These are phyloP conservation scores for Polyplosphaeria fusca DNA, from an alignment of 495 filamentous ascomycete species.

Conservation along the genomic window DNA sequence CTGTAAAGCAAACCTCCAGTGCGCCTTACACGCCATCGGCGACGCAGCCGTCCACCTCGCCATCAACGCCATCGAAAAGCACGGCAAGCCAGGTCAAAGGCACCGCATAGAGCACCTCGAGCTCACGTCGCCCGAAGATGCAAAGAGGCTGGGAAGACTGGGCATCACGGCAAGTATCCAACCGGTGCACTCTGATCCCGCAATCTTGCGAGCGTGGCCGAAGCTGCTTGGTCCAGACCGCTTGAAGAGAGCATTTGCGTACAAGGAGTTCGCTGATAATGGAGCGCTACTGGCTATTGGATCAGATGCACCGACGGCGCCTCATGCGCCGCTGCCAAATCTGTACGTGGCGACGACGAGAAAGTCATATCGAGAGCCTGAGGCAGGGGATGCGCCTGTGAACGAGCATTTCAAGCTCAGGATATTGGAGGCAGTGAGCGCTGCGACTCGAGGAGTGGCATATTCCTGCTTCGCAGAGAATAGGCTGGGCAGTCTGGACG, in stretches of 20 bases:
- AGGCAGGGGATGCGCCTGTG: constrained; percentile 43
- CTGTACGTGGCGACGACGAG: constrained; percentile 61
- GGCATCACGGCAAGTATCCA: constrained; percentile 64
- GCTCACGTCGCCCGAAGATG: constrained; percentile 53
- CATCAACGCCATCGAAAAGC: constrained; percentile 52
- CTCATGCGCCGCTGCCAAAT: constrained; percentile 54
- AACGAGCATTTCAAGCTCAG: constrained; percentile 55
- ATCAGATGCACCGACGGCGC: constrained; percentile 60
- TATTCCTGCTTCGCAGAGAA: constrained; percentile 58
- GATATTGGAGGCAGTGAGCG: constrained; percentile 51
- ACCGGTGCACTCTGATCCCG: constrained; percentile 62
- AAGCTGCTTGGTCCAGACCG: constrained; percentile 52
- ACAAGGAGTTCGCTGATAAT: constrained; percentile 55
- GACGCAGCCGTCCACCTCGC: constrained; percentile 56
- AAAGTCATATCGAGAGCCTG: constrained; percentile 51
- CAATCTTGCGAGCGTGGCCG: constrained; percentile 60
- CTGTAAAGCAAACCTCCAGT: constrained; percentile 54
- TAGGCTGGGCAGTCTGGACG: constrained; percentile 48
- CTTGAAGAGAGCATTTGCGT: constrained; percentile 57
- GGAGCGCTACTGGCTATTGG: constrained; percentile 57
- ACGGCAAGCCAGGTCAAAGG: constrained; percentile 46
- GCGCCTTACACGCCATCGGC: constrained; percentile 65
- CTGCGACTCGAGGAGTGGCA: constrained; percentile 56
- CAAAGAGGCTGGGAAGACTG: constrained; percentile 49
- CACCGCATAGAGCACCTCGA: constrained; percentile 65